Evolutionary conservation across 306 rosid genomes (phyloP), one percentile per base, ranked within the genome.

Genomic region (Crataegus laevigata): DNA sequence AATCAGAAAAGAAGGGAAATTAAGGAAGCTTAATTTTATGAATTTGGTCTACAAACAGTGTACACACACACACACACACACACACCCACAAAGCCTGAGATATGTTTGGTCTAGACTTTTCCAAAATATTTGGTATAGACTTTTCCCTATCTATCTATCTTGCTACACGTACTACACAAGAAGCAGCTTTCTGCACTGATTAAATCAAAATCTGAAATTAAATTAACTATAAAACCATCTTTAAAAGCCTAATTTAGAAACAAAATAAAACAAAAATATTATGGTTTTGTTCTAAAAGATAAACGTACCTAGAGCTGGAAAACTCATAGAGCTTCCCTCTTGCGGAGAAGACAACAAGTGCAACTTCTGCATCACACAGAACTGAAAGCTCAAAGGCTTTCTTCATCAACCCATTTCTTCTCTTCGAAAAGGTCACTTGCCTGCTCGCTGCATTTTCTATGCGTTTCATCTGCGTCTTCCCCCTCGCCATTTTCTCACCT

Each of bases 361-460:
- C 94, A 78, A 93, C 94, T 81, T 93, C 98, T 17, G 98, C 98
- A 74, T 93, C 98, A 59, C 98, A 93, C n/a, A 93, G 86, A 66
- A 93, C 98, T 3, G 98, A 93, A 0, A 94, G 87, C 90, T 94
- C 97, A 73, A 86, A 94, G 11, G 98, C 96, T 71, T 94, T 94
- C 85, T 94, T 94, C 10, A 94, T 84, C 60, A 94, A 80, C 7
- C 98, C 98, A 76, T 87, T 94, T 66, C 97, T 91, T 71, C 97
- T 68, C 87, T 93, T 93, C 0, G 98, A 94, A 69, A 94, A 94
- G 0, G 96, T 91, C 19, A 94, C 98, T 90, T 91, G 98, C 82
- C 97, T 83, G 75, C 94, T 90, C 25, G 98, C 84, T 8, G 91
- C 91, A 58, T 90, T 91, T 60, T 94, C 97, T 50, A 94, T 94